A percentile compares a stretch with the other conserved stretches of the same genome.
Conservation (phyloP, 208 protist species). For the Crithidia thermophila region DNA sequence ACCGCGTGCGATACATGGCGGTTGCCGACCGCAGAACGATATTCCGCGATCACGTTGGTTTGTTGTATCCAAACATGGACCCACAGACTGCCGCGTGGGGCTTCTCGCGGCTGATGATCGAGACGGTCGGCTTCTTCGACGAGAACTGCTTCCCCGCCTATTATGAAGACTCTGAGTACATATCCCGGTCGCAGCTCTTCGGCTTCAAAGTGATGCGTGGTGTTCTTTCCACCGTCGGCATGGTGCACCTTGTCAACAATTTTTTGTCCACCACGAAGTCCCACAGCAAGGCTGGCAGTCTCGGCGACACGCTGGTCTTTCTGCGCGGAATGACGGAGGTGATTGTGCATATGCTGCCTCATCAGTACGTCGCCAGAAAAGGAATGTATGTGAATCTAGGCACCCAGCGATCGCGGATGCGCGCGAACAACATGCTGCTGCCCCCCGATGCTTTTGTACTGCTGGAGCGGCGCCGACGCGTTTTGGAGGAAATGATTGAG, state of each 20-base stretch:
- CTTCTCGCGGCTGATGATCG: constrained; percentile 33
- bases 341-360: neutral
- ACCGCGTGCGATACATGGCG: constrained; percentile 37
- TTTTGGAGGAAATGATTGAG: constrained; percentile 6
- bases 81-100: constrained; percentile 15
- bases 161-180: constrained; percentile 41
- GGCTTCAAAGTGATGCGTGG: constrained; percentile 16
- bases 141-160: constrained; percentile 54
- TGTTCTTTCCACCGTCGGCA: neutral
- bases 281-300: neutral
- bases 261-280: neutral
- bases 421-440: neutral
- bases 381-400: neutral
- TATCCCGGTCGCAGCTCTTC: constrained; percentile 3
- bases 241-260: constrained; percentile 4
- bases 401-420: too few relatives aligned
- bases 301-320: constrained; percentile 4
- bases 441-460: constrained; percentile 4
- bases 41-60: constrained; percentile 2
- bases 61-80: constrained; percentile 11
- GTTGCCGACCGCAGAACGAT: neutral
- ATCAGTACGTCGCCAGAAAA: neutral
- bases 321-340: constrained; percentile 3
- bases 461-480: neutral
- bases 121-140: constrained; percentile 42